Conservation (phyloP, 2,329 filamentous ascomycete species). For the Coniochaeta prunicola region DNA sequence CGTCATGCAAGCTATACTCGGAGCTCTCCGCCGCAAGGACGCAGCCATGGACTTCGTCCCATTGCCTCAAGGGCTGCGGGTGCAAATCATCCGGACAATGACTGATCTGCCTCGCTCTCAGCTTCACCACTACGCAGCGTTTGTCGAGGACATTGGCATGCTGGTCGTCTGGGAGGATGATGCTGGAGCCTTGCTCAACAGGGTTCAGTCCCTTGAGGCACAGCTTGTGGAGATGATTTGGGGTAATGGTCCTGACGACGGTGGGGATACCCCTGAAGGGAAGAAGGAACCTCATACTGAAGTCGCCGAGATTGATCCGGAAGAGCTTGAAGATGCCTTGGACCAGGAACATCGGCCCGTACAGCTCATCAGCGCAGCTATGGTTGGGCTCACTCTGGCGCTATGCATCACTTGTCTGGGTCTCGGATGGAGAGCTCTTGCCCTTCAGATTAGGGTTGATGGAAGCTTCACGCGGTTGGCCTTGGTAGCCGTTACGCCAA, state of each 20-base stretch:
- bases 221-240: conserved; percentile 53
- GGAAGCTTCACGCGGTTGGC: conserved; percentile 44
- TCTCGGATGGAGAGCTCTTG: conserved; percentile 47
- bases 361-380: conserved; percentile 46
- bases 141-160: conserved; percentile 49
- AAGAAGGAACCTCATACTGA: conserved; percentile 22
- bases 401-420: conserved; percentile 47
- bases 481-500: conserved; percentile 41
- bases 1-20: conserved; percentile 54
- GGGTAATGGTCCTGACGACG: conserved; percentile 32
- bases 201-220: conserved; percentile 43
- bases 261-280: conserved; percentile 32
- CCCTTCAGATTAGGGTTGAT: conserved; percentile 47
- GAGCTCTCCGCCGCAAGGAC: conserved; percentile 31
- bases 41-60: conserved; percentile 44
- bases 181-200: conserved; percentile 44
- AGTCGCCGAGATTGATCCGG: conserved; percentile 34
- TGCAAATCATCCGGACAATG: conserved; percentile 56
- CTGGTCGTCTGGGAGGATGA: conserved; percentile 60
- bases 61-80: conserved; percentile 46
- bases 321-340: conserved; percentile 30
- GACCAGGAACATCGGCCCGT: conserved; percentile 38
- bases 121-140: conserved; percentile 60
- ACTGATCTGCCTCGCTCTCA: conserved; percentile 49
- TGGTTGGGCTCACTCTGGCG: conserved; percentile 43